phyloP scores from a whole-genome alignment of 192 early-diverging fungal genomes.

The Backusella mclennaniae region DNA sequence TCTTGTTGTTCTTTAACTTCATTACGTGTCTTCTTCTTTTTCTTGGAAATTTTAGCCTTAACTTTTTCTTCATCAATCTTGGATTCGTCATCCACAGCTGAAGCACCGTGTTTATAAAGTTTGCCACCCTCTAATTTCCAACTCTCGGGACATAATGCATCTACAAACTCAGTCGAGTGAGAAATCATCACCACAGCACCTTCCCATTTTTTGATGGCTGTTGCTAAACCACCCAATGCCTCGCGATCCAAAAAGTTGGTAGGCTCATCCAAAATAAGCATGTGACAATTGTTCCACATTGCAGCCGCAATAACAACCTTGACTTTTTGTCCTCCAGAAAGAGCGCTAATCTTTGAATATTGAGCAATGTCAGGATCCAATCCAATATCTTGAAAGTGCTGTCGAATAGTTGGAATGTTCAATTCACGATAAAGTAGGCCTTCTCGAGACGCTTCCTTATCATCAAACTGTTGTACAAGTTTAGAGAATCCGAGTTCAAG shows the following conservation, averaged over 20 bases:
- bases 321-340: conserved; percentile 84
- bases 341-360: conserved; percentile 69
- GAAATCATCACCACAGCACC: conserved; percentile 83
- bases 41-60: conserved; percentile 49
- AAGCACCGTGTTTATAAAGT: conserved; percentile 43
- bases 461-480: conserved; percentile 76
- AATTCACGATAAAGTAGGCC: conserved; percentile 71
- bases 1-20: conserved; percentile 46
- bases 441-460: conserved; percentile 71
- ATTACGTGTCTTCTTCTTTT: conserved; percentile 56
- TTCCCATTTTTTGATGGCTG: conserved; percentile 69
- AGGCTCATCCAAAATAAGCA: conserved; percentile 72
- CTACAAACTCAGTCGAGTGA: conserved; percentile 74
- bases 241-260: conserved; percentile 75
- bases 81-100: conserved; percentile 42
- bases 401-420: conserved; percentile 60
- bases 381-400: conserved; percentile 72
- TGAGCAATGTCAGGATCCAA: conserved; percentile 75
- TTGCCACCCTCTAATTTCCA: conserved; percentile 65
- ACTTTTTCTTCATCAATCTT: conserved; percentile 45
- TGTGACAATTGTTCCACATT: conserved; percentile 86
- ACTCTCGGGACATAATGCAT: conserved; percentile 64
- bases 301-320: conserved; percentile 83
- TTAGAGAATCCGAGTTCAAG: conserved; percentile 73
- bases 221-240: conserved; percentile 70